Conservation (phyloP, 768 basidiomycete genomes). For the Lactifluus hygrophoroides region DNA sequence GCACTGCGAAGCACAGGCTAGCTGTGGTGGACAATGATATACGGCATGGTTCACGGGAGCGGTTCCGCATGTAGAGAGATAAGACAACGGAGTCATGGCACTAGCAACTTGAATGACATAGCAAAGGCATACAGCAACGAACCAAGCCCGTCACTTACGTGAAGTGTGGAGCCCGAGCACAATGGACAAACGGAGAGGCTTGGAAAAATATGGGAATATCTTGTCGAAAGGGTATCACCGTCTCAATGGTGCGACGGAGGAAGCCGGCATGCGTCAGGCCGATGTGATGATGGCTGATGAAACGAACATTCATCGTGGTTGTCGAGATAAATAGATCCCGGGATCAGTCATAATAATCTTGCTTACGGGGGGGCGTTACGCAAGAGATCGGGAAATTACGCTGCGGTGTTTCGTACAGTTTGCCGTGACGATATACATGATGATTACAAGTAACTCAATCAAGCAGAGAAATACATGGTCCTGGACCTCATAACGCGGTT, state of each 20-base stretch:
- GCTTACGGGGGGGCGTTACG: neutral
- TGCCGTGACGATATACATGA: slow-evolving; percentile 1
- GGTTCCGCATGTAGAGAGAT: no score
- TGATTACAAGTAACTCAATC: slow-evolving; percentile 6
- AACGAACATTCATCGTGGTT: no score
- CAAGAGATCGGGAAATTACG: neutral
- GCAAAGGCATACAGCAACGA: no score
- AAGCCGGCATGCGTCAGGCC: no score
- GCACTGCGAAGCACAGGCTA: no score
- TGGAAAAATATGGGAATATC: neutral
- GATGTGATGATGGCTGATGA: no score
- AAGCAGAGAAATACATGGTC: neutral
- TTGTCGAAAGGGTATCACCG: neutral
- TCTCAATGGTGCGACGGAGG: neutral
- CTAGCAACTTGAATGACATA: no score
- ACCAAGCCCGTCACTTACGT: no score
- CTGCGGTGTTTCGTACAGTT: neutral
- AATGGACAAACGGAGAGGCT: neutral
- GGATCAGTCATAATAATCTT: neutral
- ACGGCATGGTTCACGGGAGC: no score
- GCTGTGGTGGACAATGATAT: no score
- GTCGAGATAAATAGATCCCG: neutral
- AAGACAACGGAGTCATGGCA: no score
- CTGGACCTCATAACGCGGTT: slow-evolving; percentile 61
- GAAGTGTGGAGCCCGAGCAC: no score